These are phyloP conservation scores for Fraxinus greggii DNA, from an alignment of 305 asterid genomes.

Conservation along the genomic window DNA sequence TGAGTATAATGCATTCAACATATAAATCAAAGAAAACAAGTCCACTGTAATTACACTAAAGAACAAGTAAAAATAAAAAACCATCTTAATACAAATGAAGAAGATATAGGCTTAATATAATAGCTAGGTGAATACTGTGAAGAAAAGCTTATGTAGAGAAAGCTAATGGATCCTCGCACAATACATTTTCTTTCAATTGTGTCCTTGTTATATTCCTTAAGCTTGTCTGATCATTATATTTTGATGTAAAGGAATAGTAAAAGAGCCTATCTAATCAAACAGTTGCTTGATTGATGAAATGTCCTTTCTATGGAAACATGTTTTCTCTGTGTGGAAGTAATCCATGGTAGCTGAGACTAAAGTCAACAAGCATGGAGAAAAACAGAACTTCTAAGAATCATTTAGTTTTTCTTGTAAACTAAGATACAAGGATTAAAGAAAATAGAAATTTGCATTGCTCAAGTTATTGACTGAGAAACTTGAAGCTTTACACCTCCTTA, in stretches of 20 bases:
- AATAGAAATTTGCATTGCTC: neutral
- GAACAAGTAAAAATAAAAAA: neutral
- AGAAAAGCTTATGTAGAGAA: neutral
- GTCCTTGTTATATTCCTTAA: neutral
- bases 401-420: neutral
- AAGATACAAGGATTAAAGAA: neutral
- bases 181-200: neutral
- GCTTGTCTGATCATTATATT: neutral
- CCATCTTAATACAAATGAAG: neutral
- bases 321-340: neutral
- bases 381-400: neutral
- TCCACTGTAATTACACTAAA: neutral
- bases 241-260: neutral
- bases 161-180: neutral
- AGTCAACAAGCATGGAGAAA: neutral
- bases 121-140: neutral
- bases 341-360: neutral
- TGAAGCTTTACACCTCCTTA: neutral
- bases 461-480: neutral
- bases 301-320: neutral
- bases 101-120: neutral
- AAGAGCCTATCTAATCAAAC: neutral
- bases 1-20: constrained; percentile 15
- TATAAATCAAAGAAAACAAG: neutral
- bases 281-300: neutral